phyloP scores from a whole-genome alignment of 2,329 filamentous ascomycete species.

The Fusarium sp. region DNA sequence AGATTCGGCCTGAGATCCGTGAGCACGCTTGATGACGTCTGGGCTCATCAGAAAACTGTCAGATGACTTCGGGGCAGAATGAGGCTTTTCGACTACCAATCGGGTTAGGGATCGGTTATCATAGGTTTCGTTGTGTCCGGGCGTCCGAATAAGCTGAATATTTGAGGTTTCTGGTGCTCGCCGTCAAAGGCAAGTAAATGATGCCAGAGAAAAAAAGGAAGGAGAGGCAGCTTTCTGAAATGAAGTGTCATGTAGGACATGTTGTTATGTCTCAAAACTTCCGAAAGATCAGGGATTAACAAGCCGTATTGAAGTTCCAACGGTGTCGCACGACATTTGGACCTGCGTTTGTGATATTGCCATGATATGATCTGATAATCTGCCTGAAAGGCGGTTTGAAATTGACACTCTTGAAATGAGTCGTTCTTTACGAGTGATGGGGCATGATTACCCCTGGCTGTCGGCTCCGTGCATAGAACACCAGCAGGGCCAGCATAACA shows the following conservation, averaged over 20 bases:
- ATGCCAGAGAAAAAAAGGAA: not conserved
- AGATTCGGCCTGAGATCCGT: constrained; percentile 1
- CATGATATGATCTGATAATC: constrained; percentile 34
- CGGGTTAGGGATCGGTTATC: not conserved
- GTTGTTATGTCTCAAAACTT: constrained; percentile 30
- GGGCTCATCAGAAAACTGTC: constrained; percentile 19
- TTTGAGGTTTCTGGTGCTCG: too few relatives aligned
- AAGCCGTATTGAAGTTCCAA: constrained; percentile 27
- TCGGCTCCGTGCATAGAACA: not conserved
- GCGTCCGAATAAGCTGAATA: not conserved
- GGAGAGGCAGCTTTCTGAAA: not conserved
- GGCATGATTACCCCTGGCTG: not conserved
- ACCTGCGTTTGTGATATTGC: constrained; percentile 35
- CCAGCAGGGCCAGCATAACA: not conserved
- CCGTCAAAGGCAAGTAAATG: not conserved
- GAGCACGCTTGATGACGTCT: constrained; percentile 17
- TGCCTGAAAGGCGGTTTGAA: constrained; percentile 21
- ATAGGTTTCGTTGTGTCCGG: constrained; percentile 9
- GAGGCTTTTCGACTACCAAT: constrained; percentile 5
- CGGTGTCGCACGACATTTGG: constrained; percentile 34
- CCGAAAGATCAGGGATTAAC: constrained; percentile 28
- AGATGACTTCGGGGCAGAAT: constrained; percentile 27
- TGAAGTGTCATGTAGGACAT: constrained; percentile 12
- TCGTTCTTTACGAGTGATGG: not conserved
- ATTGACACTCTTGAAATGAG: constrained; percentile 8